phyloP scores from a whole-genome alignment of 371 early-diverging fungal genomes.

The Coemansia sp. region DNA sequence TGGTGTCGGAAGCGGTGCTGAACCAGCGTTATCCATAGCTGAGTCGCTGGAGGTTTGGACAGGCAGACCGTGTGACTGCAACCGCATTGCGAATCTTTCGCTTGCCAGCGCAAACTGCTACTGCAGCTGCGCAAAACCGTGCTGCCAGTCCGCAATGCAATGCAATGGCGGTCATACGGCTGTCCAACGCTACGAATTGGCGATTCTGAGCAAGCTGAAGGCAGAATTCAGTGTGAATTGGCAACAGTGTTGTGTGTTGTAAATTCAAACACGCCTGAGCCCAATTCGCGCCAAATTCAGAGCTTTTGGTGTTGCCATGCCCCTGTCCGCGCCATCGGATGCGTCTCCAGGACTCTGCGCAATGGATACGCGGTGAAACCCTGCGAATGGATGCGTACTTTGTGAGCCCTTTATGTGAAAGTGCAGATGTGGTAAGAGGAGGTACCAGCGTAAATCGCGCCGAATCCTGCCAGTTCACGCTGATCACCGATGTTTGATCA shows the following conservation, averaged over 20 bases:
- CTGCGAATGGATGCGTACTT: neutral
- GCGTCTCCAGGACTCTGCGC: neutral
- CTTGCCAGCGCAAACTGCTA: too few relatives aligned
- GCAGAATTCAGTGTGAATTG: too few relatives aligned
- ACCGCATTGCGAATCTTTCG: too few relatives aligned
- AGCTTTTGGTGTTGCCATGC: too few relatives aligned
- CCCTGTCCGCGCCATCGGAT: neutral
- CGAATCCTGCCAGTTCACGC: neutral
- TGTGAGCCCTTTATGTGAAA: neutral
- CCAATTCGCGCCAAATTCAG: too few relatives aligned
- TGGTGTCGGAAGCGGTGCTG: neutral
- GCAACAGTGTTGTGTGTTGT: too few relatives aligned
- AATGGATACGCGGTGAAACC: neutral
- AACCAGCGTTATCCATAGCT: neutral
- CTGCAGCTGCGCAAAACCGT: too few relatives aligned
- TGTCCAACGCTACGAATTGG: neutral
- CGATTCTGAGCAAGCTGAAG: neutral
- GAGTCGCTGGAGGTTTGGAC: neutral
- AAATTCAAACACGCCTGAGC: neutral
- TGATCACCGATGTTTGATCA: neutral
- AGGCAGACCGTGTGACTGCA: too few relatives aligned
- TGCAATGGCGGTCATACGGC: too few relatives aligned
- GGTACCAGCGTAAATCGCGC: neutral
- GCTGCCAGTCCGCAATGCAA: too few relatives aligned
- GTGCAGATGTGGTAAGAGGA: conserved; percentile 1